These are phyloP conservation scores for Phytophthora melonis DNA, from an alignment of 352 stramenopile species.

Conservation along the genomic window DNA sequence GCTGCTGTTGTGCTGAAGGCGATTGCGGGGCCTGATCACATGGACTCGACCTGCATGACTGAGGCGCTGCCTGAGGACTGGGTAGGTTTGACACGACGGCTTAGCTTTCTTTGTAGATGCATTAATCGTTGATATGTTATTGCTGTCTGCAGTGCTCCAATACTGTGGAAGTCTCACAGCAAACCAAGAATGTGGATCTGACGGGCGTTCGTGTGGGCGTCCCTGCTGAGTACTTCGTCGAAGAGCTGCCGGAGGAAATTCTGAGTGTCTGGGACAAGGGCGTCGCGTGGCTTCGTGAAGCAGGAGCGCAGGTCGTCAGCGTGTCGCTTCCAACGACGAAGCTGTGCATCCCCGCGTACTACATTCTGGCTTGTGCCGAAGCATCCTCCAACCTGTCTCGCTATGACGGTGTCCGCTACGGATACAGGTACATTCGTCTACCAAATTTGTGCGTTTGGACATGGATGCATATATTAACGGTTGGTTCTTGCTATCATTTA, in stretches of 20 bases:
- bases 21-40: slow-evolving; percentile 81
- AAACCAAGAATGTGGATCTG: slow-evolving; percentile 52
- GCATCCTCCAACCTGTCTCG: slow-evolving; percentile 98
- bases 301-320: slow-evolving; percentile 79
- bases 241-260: slow-evolving; percentile 91
- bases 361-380: slow-evolving; percentile 98
- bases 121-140: not conserved
- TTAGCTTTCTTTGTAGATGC: not conserved
- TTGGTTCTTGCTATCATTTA: slow-evolving; percentile 24
- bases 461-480: not conserved
- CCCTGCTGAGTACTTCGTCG: slow-evolving; percentile 95
- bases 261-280: slow-evolving; percentile 85
- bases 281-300: slow-evolving; percentile 71
- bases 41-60: slow-evolving; percentile 85
- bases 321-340: slow-evolving; percentile 83
- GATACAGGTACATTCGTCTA: slow-evolving; percentile 55
- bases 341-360: slow-evolving; percentile 96
- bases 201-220: slow-evolving; percentile 91
- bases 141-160: slow-evolving; percentile 43
- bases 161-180: slow-evolving; percentile 39
- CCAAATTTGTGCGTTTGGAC: not conserved
- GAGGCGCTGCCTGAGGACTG: slow-evolving; percentile 57
- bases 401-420: slow-evolving; percentile 97
- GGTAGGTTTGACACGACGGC: slow-evolving; percentile 42
- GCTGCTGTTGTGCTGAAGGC: slow-evolving; percentile 78